Base-by-base conservation (phyloP, 495 filamentous ascomycete genomes). In the Elasticomyces elasticus region DNA sequence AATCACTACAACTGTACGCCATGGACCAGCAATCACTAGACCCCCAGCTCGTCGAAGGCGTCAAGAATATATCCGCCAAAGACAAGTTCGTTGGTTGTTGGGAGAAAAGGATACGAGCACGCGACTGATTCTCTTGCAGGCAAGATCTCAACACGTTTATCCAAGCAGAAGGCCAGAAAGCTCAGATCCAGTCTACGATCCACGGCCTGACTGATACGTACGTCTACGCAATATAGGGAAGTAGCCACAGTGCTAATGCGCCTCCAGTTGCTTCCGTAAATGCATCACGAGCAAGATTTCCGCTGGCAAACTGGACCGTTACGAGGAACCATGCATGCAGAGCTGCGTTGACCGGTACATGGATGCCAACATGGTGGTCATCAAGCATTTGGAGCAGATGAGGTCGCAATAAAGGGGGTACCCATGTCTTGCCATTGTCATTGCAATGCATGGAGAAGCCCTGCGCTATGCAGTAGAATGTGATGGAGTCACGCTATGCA, bases 271-370 rank as follows among this genome's bases (percentile, higher is more conserved):
- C 79, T 98, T 85, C 80, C 86, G 79, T 63, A 95, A 95, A 76
- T 98, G 92, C 76, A 74, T 85, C 52, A 81, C 82, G 25, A 70
- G 79, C 48, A 76, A 76, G 44, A 81, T 91, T 62, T 76, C 79
- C 41, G 75, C 71, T 40, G 77, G 78, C 25, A 73, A 76, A 57
- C 74, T 97, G 51, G 87, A 94, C 55, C 77, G 73, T 59, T 71
- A 54, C 51, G 92, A 98, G 75, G 82, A 87, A 71, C 62, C 71
- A 5, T 98, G 92, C 69, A 73, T 91, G 62, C 73, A 83, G 67
- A 95, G 95, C 73, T 98, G 92, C 64, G 87, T 96, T 42, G 86
- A 94, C 56, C 79, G 92, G 46, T 98, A 89, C 72, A 76, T 96
- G 75, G 92, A 98, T 71, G 77, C 87, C 49, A 89, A 90, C 71